These are phyloP conservation scores for Fraxinus pennsylvanica DNA, from an alignment of 257 asterid species.

Conservation along the genomic window DNA sequence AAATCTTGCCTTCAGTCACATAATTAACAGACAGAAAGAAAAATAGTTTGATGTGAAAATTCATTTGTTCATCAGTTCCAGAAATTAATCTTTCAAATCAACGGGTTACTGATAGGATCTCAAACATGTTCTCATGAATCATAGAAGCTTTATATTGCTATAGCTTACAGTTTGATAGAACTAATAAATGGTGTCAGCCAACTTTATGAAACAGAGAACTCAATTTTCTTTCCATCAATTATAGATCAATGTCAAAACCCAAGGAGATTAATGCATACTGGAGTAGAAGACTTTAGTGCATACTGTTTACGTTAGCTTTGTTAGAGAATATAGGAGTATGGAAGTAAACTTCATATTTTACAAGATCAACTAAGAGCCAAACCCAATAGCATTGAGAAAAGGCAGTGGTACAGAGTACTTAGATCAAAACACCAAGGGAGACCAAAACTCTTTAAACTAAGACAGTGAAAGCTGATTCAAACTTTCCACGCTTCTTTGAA, in stretches of 20 bases:
- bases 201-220: not conserved
- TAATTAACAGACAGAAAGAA: slow-evolving; percentile 8
- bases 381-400: too few species aligned
- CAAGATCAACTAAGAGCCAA: too few species aligned
- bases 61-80: not conserved
- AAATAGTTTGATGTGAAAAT: not conserved
- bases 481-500: too few species aligned
- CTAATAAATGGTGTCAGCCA: not conserved
- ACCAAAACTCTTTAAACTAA: too few species aligned
- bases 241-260: not conserved
- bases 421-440: too few species aligned
- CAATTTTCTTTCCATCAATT: not conserved
- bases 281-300: too few species aligned
- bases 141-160: slow-evolving; percentile 1
- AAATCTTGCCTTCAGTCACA: slow-evolving; percentile 21
- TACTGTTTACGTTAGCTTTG: too few species aligned
- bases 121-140: slow-evolving; percentile 1
- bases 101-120: slow-evolving; percentile 15
- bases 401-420: too few species aligned
- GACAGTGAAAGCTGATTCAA: too few species aligned
- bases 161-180: slow-evolving; percentile 9
- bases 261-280: too few species aligned
- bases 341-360: too few species aligned
- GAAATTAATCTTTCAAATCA: slow-evolving; percentile 3
- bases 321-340: too few species aligned